A percentile compares a stretch with the other conserved stretches of the same genome.
Conservation (phyloP, 73 alveolate species). For the Urostyla sp. region DNA sequence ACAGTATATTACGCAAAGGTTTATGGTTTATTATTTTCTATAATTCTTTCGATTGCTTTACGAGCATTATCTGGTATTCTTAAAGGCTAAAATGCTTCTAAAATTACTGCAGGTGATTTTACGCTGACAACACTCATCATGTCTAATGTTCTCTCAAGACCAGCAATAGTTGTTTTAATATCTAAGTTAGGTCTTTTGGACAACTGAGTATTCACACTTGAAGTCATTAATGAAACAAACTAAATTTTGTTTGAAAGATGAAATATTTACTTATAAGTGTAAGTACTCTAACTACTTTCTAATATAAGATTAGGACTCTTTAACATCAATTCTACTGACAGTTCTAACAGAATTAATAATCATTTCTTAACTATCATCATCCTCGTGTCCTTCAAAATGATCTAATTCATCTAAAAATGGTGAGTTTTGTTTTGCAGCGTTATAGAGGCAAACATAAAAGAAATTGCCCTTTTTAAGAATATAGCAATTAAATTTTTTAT, state of each 20-base stretch:
- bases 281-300: constrained; percentile 60
- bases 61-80: constrained; percentile 50
- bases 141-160: constrained; percentile 69
- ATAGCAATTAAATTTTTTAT: constrained; percentile 18
- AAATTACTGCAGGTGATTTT: constrained; percentile 54
- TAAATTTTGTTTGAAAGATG: neutral
- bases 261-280: constrained; percentile 37
- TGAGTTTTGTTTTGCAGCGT: too few relatives aligned
- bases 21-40: constrained; percentile 45
- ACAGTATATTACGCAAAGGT: constrained; percentile 48
- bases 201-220: constrained; percentile 41
- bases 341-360: neutral
- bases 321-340: too few relatives aligned
- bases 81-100: constrained; percentile 62
- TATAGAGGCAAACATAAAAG: constrained; percentile 39
- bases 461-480: constrained; percentile 51
- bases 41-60: constrained; percentile 19
- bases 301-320: constrained; percentile 44
- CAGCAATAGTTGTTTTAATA: constrained; percentile 55
- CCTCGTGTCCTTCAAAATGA: neutral
- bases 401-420: too few relatives aligned
- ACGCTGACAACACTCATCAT: constrained; percentile 72
- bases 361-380: constrained; percentile 11
- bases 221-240: constrained; percentile 65
- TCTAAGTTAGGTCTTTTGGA: constrained; percentile 65